Base-by-base conservation (phyloP, 257 asterid genomes). In the Solanum ahanhuiri region DNA sequence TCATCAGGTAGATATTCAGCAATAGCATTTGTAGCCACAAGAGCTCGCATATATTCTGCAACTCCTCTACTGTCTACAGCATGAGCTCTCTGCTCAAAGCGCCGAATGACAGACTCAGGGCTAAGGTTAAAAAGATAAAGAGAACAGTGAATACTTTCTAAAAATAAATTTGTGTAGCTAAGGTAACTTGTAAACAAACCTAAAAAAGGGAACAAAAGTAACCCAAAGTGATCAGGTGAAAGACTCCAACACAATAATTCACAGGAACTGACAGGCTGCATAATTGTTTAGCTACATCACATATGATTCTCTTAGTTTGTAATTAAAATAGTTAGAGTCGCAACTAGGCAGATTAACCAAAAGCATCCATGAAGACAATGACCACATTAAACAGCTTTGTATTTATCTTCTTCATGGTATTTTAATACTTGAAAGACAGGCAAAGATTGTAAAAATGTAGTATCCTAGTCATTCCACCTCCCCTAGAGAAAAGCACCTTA, bases 41-140 rank as follows among this genome's bases (percentile, higher is more conserved):
- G 94, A 23, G 99, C 99, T 90, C 92, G 91, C 71, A 97, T 90
- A 85, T 97, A 97, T 85, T 97, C 98, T 43, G 91, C 98, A 83
- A 97, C 98, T 87, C 98, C 99, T 90, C 89, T 91, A 86, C 98
- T 95, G 88, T 97, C 98, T 28, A 94, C 98, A n/a, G 93, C 96
- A 89, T 94, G 98, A 20, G 90, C 93, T 85, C 98, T 92, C 89
- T 94, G 97, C 91, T 97, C 99, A 87, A 97, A 97, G 22, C 98
- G 97, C 89, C 94, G 94, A 90, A 97, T 93, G 86, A 97, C 99
- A 84, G 96, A 90, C 91, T 95, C 99, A 12, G 98, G 99, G 84
- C 99, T 97, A 86, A 25, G 81, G 67, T 48, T 48, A 31, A 81
- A 30, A 81, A 30, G 84, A 77, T 88, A 81, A 57, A 63, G 33